Conservation (phyloP, 768 basidiomycete genomes). For the Pleurotus giganteus region DNA sequence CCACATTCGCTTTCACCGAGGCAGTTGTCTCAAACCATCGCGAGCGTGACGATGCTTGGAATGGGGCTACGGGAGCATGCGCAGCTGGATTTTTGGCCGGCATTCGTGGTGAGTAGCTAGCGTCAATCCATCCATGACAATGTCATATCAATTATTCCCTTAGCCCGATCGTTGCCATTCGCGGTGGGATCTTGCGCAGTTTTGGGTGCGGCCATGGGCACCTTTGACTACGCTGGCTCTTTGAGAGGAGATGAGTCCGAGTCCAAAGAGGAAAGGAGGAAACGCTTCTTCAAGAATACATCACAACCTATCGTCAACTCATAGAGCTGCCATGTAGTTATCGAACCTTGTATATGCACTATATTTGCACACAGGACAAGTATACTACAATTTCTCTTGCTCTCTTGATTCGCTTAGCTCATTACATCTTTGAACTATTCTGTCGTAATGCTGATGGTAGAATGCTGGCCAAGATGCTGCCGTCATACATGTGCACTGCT, state of each 20-base stretch:
- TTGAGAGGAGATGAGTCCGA: conserved; percentile 43
- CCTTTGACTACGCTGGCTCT: conserved; percentile 72
- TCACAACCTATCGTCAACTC: conserved; percentile 37
- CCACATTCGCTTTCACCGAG: conserved; percentile 82
- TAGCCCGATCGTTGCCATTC: conserved; percentile 82
- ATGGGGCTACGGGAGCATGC: conserved; percentile 84
- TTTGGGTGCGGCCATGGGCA: conserved; percentile 77
- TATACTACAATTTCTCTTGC: neutral
- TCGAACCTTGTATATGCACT: neutral
- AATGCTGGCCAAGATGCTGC: conserved; percentile 10
- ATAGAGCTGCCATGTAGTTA: neutral
- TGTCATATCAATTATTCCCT: conserved; percentile 15
- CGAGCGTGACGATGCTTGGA: conserved; percentile 74
- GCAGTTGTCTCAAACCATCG: conserved; percentile 78
- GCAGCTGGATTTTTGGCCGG: conserved; percentile 93
- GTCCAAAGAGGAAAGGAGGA: conserved; percentile 66
- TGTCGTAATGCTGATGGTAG: neutral
- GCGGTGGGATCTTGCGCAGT: conserved; percentile 77
- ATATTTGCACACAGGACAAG: neutral
- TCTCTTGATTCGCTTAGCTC: neutral
- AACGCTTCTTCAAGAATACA: conserved; percentile 81
- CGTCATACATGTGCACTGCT: conserved; percentile 13
- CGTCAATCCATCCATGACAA: neutral
- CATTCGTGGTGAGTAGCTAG: conserved; percentile 58
- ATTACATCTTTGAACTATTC: conserved; percentile 3